phyloP scores from a whole-genome alignment of 192 early-diverging fungal genomes.

The Rhizoclosmatium sp. region DNA sequence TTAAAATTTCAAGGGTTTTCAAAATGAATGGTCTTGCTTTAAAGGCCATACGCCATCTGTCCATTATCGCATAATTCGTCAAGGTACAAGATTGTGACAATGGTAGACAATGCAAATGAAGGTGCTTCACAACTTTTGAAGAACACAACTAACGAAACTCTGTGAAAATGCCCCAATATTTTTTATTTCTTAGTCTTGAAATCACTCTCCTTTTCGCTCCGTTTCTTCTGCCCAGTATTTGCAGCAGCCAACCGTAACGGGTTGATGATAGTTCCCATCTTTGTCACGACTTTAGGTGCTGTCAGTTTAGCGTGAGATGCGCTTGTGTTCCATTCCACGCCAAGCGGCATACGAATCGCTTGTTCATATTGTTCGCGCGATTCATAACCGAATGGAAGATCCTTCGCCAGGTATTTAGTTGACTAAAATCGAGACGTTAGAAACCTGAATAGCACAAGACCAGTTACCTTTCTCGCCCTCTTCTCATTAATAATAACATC shows the following conservation, averaged over 20 bases:
- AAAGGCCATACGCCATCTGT: too few relatives aligned
- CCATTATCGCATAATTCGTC: too few relatives aligned
- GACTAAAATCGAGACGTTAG: constrained; percentile 47
- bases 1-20: too few relatives aligned
- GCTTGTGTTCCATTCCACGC: constrained; percentile 95
- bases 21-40: too few relatives aligned
- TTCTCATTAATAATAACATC: constrained; percentile 96
- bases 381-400: constrained; percentile 87
- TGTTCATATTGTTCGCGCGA: constrained; percentile 89
- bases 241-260: constrained; percentile 61
- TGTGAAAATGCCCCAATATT: background rate
- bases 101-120: too few relatives aligned
- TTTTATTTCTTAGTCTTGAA: constrained; percentile 7
- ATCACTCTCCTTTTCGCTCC: background rate
- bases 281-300: constrained; percentile 83
- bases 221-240: too few relatives aligned
- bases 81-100: too few relatives aligned
- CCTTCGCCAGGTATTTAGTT: constrained; percentile 72
- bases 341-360: constrained; percentile 83
- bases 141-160: too few relatives aligned
- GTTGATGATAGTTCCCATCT: constrained; percentile 87
- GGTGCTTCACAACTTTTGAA: too few relatives aligned
- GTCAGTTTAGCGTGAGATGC: constrained; percentile 75
- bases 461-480: constrained; percentile 75
- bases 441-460: too few relatives aligned